A percentile compares a stretch with the other conserved stretches of the same genome.
phyloP scores from a whole-genome alignment of 768 basidiomycete genomes.

The Suillus paluster region DNA sequence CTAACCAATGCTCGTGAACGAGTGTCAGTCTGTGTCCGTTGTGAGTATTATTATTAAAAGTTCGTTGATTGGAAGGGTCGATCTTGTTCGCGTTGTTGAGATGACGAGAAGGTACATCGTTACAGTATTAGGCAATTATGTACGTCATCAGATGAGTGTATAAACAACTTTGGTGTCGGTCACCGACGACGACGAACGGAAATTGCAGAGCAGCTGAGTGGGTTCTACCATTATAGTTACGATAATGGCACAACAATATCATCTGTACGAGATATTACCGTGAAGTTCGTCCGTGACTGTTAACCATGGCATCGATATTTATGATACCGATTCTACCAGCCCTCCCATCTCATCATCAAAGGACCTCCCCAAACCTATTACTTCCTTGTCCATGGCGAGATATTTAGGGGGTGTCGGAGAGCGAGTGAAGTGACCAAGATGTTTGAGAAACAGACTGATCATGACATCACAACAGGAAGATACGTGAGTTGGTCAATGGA shows the following conservation, averaged over 20 bases:
- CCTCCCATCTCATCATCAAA: conserved; percentile 96
- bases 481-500: too few relatives aligned
- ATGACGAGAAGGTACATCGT: neutral
- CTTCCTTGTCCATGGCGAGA: conserved; percentile 83
- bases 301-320: conserved; percentile 46
- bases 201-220: too few relatives aligned
- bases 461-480: conserved; percentile 74
- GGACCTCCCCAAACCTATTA: conserved; percentile 77
- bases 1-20: neutral
- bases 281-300: neutral
- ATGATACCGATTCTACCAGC: conserved; percentile 96
- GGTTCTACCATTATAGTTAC: too few relatives aligned
- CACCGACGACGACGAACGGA: too few relatives aligned
- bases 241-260: too few relatives aligned
- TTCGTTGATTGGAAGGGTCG: too few relatives aligned
- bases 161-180: too few relatives aligned
- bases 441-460: conserved; percentile 6
- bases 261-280: too few relatives aligned
- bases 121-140: too few relatives aligned
- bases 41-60: too few relatives aligned
- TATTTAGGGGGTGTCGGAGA: conserved; percentile 77
- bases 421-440: conserved; percentile 41
- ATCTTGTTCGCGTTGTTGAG: neutral
- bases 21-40: too few relatives aligned
- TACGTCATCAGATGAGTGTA: too few relatives aligned